Conservation (phyloP, 495 filamentous ascomycete genomes). For the Astrocystis sublimbata region DNA sequence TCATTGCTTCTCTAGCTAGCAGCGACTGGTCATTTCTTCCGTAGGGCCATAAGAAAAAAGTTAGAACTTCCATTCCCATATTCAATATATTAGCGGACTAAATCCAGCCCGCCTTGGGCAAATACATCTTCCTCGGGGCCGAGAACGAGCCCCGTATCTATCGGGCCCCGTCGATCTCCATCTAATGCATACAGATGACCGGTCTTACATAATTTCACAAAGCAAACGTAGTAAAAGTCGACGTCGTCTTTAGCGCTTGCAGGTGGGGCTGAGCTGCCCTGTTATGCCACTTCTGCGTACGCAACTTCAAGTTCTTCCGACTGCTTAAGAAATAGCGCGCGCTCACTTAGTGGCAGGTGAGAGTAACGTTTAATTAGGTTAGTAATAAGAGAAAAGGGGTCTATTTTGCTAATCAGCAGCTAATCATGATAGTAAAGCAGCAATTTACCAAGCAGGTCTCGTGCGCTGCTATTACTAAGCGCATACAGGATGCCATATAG, state of each 20-base stretch:
- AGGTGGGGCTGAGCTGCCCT: not conserved
- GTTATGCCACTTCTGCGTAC: not conserved
- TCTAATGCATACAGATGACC: slow-evolving; percentile 30
- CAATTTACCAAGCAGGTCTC: slow-evolving; percentile 47
- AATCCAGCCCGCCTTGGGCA: slow-evolving; percentile 38
- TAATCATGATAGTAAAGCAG: slow-evolving; percentile 65
- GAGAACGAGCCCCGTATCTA: slow-evolving; percentile 33
- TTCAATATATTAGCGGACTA: not conserved
- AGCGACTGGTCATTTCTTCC: not conserved
- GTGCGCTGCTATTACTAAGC: slow-evolving; percentile 55
- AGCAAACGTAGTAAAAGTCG: not conserved
- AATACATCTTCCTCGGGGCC: slow-evolving; percentile 66
- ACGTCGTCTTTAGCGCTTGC: not conserved
- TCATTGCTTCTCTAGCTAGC: not conserved
- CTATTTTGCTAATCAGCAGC: not conserved
- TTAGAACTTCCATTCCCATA: not conserved
- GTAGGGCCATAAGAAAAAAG: not conserved
- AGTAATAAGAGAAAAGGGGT: not conserved
- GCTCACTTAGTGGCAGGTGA: not conserved
- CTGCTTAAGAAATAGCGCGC: not conserved
- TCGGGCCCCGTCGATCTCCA: slow-evolving; percentile 28
- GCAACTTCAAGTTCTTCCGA: not conserved
- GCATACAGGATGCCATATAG: slow-evolving; percentile 73
- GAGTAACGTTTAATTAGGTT: not conserved
- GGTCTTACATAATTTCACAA: slow-evolving; percentile 43